A percentile compares a stretch with the other conserved stretches of the same genome.
phyloP scores from a whole-genome alignment of 768 basidiomycete species.

The Candolleomyces efflorescens region DNA sequence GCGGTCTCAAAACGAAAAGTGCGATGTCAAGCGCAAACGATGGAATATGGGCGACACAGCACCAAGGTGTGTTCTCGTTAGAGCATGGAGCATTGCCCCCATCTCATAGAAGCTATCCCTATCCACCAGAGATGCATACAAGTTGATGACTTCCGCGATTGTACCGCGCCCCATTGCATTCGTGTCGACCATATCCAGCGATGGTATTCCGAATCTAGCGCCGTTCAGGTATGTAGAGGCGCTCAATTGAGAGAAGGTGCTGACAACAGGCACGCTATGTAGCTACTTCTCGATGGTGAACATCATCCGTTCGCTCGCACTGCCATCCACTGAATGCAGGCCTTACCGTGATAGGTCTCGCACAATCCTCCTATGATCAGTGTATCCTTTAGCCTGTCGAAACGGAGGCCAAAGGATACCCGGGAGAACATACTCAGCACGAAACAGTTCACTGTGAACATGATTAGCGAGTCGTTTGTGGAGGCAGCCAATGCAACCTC shows the following conservation, averaged over 20 bases:
- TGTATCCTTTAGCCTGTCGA: slow-evolving; percentile 50
- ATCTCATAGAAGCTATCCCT: neutral
- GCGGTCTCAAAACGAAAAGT: slow-evolving; percentile 23
- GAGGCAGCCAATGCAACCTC: slow-evolving; percentile 55
- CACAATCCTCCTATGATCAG: slow-evolving; percentile 65
- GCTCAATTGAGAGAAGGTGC: neutral
- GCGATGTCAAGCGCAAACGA: slow-evolving; percentile 28
- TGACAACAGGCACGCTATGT: slow-evolving; percentile 13
- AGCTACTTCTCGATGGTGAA: slow-evolving; percentile 63
- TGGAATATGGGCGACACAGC: slow-evolving; percentile 35
- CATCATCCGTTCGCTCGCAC: neutral
- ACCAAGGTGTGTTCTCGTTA: slow-evolving; percentile 19
- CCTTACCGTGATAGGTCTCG: slow-evolving; percentile 36
- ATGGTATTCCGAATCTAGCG: slow-evolving; percentile 56
- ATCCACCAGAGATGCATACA: slow-evolving; percentile 36
- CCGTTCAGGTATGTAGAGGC: slow-evolving; percentile 52
- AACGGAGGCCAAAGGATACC: slow-evolving; percentile 52
- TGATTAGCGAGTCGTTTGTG: slow-evolving; percentile 63
- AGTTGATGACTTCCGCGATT: slow-evolving; percentile 52
- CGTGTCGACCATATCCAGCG: slow-evolving; percentile 52
- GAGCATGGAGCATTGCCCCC: slow-evolving; percentile 2
- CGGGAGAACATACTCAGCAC: slow-evolving; percentile 59
- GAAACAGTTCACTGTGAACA: slow-evolving; percentile 67
- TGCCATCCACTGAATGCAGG: neutral
- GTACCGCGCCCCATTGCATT: slow-evolving; percentile 67